phyloP scores from a whole-genome alignment of 768 basidiomycete genomes.

The Leccinum disarticulatum region DNA sequence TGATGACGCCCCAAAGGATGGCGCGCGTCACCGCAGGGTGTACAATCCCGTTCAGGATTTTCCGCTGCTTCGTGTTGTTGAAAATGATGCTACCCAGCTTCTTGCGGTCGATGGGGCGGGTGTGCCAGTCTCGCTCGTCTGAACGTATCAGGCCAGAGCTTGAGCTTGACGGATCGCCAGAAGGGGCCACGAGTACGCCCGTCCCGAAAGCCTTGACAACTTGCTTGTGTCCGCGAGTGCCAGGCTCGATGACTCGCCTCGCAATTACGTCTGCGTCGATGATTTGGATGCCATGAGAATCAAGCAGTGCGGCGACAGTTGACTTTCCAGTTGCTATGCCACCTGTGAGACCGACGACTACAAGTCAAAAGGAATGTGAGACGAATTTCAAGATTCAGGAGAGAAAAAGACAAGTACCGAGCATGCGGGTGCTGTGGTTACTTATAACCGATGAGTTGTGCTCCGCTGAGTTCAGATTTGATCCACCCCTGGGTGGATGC shows the following conservation, averaged over 20 bases:
- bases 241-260: conserved; percentile 81
- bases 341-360: conserved; percentile 94
- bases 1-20: conserved; percentile 69
- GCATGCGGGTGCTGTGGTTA: conserved; percentile 6
- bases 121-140: conserved; percentile 22
- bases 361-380: background rate
- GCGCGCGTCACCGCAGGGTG: conserved; percentile 86
- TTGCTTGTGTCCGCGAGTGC: conserved; percentile 65
- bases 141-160: background rate
- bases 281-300: conserved; percentile 68
- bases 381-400: background rate
- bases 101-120: conserved; percentile 79
- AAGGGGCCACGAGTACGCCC: conserved; percentile 51
- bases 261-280: conserved; percentile 93
- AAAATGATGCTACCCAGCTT: conserved; percentile 86
- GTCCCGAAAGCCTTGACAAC: conserved; percentile 74
- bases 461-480: no score
- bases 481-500: background rate
- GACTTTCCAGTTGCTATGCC: conserved; percentile 98
- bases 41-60: conserved; percentile 76
- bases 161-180: background rate
- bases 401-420: conserved; percentile 12
- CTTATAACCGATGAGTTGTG: background rate
- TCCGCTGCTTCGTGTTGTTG: conserved; percentile 67
- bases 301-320: conserved; percentile 77